Conservation (phyloP, 345 rosid species). For the Eucalyptus cloeziana region DNA sequence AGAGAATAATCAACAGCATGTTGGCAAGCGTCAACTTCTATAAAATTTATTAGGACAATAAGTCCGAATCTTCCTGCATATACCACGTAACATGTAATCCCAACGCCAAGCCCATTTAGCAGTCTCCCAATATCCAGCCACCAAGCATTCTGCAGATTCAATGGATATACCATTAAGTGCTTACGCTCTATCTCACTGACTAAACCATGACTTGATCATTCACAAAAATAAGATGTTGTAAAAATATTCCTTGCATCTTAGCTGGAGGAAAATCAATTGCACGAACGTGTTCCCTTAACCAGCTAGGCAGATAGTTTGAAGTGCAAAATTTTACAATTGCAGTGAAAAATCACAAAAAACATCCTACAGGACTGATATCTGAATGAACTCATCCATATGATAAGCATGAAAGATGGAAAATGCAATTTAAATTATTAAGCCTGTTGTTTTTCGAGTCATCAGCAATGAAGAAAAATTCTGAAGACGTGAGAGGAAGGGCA, state of each 20-base stretch:
- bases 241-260: neutral
- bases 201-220: neutral
- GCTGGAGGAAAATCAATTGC: neutral
- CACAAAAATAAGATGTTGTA: neutral
- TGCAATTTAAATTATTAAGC: too few relatives aligned
- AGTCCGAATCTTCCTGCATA: neutral
- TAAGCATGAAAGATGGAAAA: too few relatives aligned
- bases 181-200: neutral
- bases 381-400: neutral
- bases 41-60: neutral
- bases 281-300: neutral
- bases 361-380: neutral
- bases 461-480: neutral
- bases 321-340: neutral
- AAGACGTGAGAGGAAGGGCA: neutral
- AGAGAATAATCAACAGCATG: neutral
- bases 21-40: neutral
- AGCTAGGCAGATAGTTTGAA: neutral
- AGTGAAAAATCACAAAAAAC: neutral
- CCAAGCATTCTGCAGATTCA: conserved; percentile 9
- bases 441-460: neutral
- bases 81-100: conserved; percentile 19
- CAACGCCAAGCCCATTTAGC: conserved; percentile 14
- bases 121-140: conserved; percentile 23
- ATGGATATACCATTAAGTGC: neutral